phyloP scores from a whole-genome alignment of 2,329 filamentous ascomycete genomes.

The Colletotrichum coccodes region DNA sequence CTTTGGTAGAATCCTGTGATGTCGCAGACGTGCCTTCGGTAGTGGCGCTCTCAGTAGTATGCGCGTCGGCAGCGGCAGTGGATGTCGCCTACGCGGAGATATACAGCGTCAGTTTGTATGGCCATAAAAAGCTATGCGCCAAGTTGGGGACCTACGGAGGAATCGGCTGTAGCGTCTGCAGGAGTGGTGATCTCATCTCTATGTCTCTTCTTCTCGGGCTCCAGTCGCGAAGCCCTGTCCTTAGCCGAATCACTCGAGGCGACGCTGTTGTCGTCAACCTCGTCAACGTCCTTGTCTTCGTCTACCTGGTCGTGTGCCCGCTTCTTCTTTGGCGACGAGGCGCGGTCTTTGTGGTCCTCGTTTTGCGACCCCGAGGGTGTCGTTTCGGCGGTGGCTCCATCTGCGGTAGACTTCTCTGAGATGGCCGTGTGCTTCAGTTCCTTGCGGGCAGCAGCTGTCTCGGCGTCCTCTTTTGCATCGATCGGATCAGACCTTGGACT shows the following conservation, averaged over 20 bases:
- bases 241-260: conserved; percentile 57
- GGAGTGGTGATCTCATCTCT: conserved; percentile 60
- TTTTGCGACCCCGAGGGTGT: conserved; percentile 40
- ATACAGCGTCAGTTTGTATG: conserved; percentile 2
- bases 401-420: conserved; percentile 57
- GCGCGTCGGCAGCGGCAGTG: conserved; percentile 1
- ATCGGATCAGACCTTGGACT: conserved; percentile 51
- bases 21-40: conserved; percentile 38
- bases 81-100: conserved; percentile 3
- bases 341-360: conserved; percentile 57
- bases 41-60: conserved; percentile 27
- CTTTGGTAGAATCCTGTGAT: conserved; percentile 11
- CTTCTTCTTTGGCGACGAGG: conserved; percentile 72
- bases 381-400: conserved; percentile 37
- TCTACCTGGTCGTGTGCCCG: conserved; percentile 69
- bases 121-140: not conserved
- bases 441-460: conserved; percentile 70
- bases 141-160: conserved; percentile 2
- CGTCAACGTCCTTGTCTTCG: conserved; percentile 52
- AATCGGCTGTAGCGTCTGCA: not conserved
- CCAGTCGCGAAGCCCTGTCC: conserved; percentile 56
- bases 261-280: conserved; percentile 54
- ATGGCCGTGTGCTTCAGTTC: conserved; percentile 73
- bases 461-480: conserved; percentile 65
- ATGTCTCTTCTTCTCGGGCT: conserved; percentile 74